These are phyloP conservation scores for Amyloporia xantha DNA, from an alignment of 768 basidiomycete genomes.

Conservation along the genomic window DNA sequence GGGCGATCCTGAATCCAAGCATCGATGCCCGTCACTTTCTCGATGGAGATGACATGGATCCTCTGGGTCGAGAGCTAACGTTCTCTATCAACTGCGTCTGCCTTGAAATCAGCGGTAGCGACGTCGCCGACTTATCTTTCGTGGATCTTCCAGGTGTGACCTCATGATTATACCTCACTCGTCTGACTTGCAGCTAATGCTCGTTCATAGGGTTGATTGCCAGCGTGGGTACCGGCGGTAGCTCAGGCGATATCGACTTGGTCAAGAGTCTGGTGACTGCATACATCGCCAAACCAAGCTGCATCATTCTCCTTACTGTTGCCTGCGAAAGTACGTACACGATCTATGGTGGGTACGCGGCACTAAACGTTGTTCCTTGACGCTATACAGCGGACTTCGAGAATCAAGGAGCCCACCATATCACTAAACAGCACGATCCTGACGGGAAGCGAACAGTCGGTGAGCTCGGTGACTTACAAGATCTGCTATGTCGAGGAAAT, in stretches of 20 bases:
- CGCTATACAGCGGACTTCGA: constrained; percentile 60
- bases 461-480: too few species aligned
- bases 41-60: constrained; percentile 27
- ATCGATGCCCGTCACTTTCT: constrained; percentile 30
- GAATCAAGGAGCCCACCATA: constrained; percentile 67
- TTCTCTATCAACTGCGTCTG: constrained; percentile 33
- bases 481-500: too few species aligned
- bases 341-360: neutral
- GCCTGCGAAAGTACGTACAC: constrained; percentile 54
- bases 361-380: neutral
- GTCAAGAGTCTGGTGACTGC: constrained; percentile 50
- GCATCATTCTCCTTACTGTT: constrained; percentile 52
- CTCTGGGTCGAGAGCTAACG: constrained; percentile 13
- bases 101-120: constrained; percentile 30
- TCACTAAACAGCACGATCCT: constrained; percentile 55
- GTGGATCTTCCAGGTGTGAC: constrained; percentile 33
- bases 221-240: constrained; percentile 30
- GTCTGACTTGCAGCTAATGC: neutral
- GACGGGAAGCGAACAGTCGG: constrained; percentile 66
- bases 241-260: constrained; percentile 51
- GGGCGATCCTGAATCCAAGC: constrained; percentile 57
- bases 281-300: constrained; percentile 57
- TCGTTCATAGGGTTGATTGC: constrained; percentile 48
- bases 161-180: neutral
- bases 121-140: constrained; percentile 35